phyloP scores from a whole-genome alignment of 179 eudicot species.

The Heliamphora pulchella region DNA sequence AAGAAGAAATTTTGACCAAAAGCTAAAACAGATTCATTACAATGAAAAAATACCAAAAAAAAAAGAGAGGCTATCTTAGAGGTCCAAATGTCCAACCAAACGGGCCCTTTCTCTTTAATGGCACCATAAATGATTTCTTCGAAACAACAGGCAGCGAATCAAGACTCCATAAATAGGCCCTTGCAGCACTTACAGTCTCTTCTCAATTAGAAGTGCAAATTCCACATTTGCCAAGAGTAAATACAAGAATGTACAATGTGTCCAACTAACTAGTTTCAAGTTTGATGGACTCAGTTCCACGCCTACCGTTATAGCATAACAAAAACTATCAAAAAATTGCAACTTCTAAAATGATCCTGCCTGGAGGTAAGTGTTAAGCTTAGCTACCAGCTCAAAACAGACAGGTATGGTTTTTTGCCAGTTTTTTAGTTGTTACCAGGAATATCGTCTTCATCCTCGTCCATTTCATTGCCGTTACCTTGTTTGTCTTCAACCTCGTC shows the following conservation, averaged over 20 bases:
- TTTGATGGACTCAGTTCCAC: background rate
- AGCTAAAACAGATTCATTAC: too few relatives aligned
- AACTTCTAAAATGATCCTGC: background rate
- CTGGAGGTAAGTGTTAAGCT: background rate
- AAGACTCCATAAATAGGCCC: too few relatives aligned
- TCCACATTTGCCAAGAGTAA: background rate
- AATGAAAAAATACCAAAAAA: too few relatives aligned
- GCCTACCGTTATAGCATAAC: background rate
- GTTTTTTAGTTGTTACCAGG: background rate
- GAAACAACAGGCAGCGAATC: too few relatives aligned
- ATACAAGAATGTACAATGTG: background rate
- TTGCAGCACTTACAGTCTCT: background rate
- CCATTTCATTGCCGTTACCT: background rate
- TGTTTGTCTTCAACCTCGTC: conserved; percentile 8
- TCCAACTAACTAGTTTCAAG: background rate
- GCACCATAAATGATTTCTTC: too few relatives aligned
- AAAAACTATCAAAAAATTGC: background rate
- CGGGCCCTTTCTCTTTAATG: too few relatives aligned
- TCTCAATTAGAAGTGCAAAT: background rate
- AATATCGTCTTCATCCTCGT: conserved; percentile 9
- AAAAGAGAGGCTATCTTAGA: too few relatives aligned
- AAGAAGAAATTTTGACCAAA: too few relatives aligned
- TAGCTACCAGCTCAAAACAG: background rate
- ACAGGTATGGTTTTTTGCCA: background rate
- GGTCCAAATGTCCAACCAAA: too few relatives aligned